phyloP scores from a whole-genome alignment of 768 basidiomycete species.

The Pleurotus platypus region DNA sequence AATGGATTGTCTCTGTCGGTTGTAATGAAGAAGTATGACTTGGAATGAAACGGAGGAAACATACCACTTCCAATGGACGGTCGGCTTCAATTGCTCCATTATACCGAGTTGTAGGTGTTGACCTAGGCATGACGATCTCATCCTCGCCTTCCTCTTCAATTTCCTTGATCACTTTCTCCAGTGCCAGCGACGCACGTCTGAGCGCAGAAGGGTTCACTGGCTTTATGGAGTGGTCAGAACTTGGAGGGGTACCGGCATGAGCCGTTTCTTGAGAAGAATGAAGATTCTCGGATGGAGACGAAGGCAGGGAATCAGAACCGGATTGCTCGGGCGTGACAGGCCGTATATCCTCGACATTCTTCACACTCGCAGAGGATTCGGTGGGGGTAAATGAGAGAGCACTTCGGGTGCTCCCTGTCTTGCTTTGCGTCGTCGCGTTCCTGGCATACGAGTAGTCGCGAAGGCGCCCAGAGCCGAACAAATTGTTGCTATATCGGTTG shows the following conservation, averaged over 20 bases:
- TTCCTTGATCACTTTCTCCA: constrained; percentile 75
- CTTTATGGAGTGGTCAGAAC: constrained; percentile 44
- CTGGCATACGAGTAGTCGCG: constrained; percentile 73
- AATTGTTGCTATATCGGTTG: constrained; percentile 82
- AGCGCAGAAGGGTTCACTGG: constrained; percentile 47
- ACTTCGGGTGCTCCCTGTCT: constrained; percentile 35
- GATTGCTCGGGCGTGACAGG: constrained; percentile 57
- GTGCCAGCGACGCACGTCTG: constrained; percentile 66
- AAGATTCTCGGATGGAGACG: constrained; percentile 33
- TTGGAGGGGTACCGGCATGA: constrained; percentile 32
- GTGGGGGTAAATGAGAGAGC: constrained; percentile 48
- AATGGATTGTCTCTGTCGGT: constrained; percentile 29
- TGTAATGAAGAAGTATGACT: constrained; percentile 5
- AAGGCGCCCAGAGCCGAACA: constrained; percentile 79
- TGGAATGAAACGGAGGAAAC: constrained; percentile 20
- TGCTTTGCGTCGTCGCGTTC: constrained; percentile 37
- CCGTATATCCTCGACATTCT: constrained; percentile 40
- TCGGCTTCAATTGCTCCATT: constrained; percentile 2
- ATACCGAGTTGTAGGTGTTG: constrained; percentile 43
- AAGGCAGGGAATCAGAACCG: constrained; percentile 34
- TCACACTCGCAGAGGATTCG: constrained; percentile 35
- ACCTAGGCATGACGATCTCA: constrained; percentile 72
- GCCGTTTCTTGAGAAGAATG: constrained; percentile 36
- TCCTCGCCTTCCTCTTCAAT: constrained; percentile 76
- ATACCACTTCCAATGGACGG: constrained; percentile 21